Percentiles rank a stretch among this genome's conserved stretches.
Conservation (phyloP, 306 rosid species). For the Nissolia schottii region DNA sequence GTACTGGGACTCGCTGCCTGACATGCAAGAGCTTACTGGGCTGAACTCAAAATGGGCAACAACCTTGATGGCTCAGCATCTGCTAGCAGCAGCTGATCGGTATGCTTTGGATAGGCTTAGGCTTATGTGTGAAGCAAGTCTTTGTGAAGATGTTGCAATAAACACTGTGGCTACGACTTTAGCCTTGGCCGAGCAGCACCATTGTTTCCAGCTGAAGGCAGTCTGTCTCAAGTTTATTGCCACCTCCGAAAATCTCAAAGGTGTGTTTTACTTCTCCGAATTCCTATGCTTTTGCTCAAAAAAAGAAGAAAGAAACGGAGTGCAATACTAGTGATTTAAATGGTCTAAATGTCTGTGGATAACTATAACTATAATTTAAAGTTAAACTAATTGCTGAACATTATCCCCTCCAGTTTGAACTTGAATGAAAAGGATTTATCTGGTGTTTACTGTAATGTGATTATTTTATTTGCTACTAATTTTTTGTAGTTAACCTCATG, state of each 20-base stretch:
- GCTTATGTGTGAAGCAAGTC: conserved; percentile 60
- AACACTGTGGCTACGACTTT: conserved; percentile 83
- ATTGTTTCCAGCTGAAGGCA: conserved; percentile 78
- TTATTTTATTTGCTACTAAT: neutral
- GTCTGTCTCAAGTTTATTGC: conserved; percentile 87
- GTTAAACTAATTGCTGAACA: neutral
- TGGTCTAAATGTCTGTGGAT: neutral
- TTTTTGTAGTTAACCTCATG: neutral
- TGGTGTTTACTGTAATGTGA: neutral
- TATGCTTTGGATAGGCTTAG: conserved; percentile 80
- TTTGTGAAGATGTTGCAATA: conserved; percentile 68
- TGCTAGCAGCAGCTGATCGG: conserved; percentile 90
- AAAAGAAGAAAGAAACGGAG: neutral
- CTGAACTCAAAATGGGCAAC: conserved; percentile 60
- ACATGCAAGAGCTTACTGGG: conserved; percentile 71
- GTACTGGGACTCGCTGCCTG: conserved; percentile 82
- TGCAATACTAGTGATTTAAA: neutral
- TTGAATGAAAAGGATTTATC: conserved; percentile 3
- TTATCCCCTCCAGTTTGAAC: neutral
- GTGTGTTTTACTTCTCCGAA: conserved; percentile 33
- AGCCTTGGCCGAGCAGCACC: conserved; percentile 93
- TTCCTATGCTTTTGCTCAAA: neutral
- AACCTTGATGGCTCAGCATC: conserved; percentile 83
- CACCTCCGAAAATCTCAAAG: conserved; percentile 68
- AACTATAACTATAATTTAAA: neutral